Conservation (phyloP, 2,329 filamentous ascomycete species). For the Colletotrichum sojae region DNA sequence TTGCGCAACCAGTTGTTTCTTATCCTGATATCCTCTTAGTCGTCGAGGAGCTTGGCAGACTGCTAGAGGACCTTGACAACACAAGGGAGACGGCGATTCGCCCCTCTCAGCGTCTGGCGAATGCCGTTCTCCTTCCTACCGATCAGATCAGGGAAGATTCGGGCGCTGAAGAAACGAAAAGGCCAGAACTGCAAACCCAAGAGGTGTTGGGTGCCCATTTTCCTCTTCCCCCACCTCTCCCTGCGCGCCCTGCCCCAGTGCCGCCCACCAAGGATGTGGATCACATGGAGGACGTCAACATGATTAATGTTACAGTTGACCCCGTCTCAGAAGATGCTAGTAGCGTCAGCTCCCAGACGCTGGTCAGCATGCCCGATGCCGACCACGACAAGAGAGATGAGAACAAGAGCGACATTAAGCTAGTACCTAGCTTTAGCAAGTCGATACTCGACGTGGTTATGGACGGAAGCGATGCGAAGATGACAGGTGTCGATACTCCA, state of each 20-base stretch:
- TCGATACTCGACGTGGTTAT: constrained; percentile 36
- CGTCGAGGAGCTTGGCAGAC: constrained; percentile 76
- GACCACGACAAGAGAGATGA: constrained; percentile 52
- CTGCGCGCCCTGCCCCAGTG: constrained; percentile 61
- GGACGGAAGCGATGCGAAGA: constrained; percentile 25
- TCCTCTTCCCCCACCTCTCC: constrained; percentile 58
- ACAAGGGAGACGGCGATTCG: constrained; percentile 74
- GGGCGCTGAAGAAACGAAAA: neutral
- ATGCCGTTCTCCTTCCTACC: constrained; percentile 79
- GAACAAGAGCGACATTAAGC: constrained; percentile 30
- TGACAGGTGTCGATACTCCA: constrained; percentile 17
- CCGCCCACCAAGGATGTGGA: constrained; percentile 48
- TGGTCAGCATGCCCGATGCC: constrained; percentile 61
- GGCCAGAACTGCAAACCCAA: constrained; percentile 23
- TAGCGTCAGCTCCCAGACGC: constrained; percentile 65
- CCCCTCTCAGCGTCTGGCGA: constrained; percentile 83
- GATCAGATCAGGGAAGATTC: constrained; percentile 21
- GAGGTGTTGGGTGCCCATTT: constrained; percentile 39
- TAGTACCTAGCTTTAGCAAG: constrained; percentile 42
- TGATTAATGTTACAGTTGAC: constrained; percentile 51
- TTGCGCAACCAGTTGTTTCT: neutral
- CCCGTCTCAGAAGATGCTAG: constrained; percentile 59
- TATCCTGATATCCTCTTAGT: constrained; percentile 62
- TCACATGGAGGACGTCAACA: constrained; percentile 50
- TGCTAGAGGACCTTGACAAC: constrained; percentile 80